phyloP scores from a whole-genome alignment of 2,329 filamentous ascomycete genomes.

The Xylariaceae sp. region DNA sequence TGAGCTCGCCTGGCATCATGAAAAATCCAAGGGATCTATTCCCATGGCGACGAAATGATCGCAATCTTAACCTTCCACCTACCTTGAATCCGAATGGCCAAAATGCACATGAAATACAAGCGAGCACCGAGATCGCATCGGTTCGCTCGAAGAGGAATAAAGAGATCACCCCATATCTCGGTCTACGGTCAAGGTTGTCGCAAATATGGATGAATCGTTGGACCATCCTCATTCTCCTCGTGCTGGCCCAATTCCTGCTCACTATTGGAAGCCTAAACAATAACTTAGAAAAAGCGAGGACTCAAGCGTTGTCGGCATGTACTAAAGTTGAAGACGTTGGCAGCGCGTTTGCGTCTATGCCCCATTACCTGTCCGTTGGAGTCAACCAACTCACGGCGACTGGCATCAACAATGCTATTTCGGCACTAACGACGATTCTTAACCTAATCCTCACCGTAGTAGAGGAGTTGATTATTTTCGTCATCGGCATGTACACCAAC shows the following conservation, averaged over 20 bases:
- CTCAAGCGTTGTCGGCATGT: conserved; percentile 82
- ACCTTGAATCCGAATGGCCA: conserved; percentile 27
- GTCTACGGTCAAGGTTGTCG: conserved; percentile 81
- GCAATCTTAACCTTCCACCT: conserved; percentile 20
- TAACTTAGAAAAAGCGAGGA: conserved; percentile 71
- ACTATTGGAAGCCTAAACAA: conserved; percentile 68
- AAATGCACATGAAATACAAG: conserved; percentile 29
- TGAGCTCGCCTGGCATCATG: too few relatives aligned
- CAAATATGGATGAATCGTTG: conserved; percentile 98
- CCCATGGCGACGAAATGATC: conserved; percentile 18
- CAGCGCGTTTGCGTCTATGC: conserved; percentile 96
- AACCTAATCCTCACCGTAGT: conserved; percentile 76
- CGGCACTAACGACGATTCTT: conserved; percentile 75
- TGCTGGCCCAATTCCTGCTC: conserved; percentile 77
- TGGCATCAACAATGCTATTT: conserved; percentile 75
- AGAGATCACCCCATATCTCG: conserved; percentile 82
- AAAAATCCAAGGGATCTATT: too few relatives aligned
- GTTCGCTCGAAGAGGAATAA: conserved; percentile 35
- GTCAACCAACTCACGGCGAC: conserved; percentile 81
- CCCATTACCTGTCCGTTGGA: conserved; percentile 84
- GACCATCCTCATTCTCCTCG: conserved; percentile 84
- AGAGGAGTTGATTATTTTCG: conserved; percentile 83
- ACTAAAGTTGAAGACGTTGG: conserved; percentile 89
- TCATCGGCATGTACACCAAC: conserved; percentile 85
- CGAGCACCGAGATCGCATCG: conserved; percentile 2